A percentile compares a stretch with the other conserved stretches of the same genome.
phyloP scores from a whole-genome alignment of 1,139 yeast species.

The Hanseniaspora uvarum region DNA sequence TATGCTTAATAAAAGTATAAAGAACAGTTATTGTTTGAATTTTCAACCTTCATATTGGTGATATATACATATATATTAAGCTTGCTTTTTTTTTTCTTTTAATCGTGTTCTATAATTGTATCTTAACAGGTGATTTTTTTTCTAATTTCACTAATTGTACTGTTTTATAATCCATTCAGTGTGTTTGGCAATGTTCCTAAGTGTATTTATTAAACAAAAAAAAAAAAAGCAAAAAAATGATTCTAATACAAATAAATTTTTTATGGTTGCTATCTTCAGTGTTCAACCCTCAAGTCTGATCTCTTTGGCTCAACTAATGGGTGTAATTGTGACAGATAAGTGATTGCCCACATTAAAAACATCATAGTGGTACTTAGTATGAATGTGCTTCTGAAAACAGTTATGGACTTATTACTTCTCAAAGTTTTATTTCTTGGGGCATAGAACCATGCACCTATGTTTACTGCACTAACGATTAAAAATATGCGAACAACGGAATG shows the following conservation, averaged over 20 bases:
- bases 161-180: too few species aligned
- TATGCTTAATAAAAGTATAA: too few species aligned
- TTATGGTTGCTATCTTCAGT: slow-evolving; percentile 21
- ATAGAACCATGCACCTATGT: slow-evolving; percentile 48
- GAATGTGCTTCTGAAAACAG: slow-evolving; percentile 87
- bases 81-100: too few species aligned
- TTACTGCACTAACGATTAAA: slow-evolving; percentile 44
- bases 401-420: slow-evolving; percentile 22
- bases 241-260: background rate
- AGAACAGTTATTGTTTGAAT: background rate
- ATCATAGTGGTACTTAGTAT: slow-evolving; percentile 76
- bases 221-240: background rate
- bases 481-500: slow-evolving; percentile 66
- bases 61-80: too few species aligned
- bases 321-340: slow-evolving; percentile 63
- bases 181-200: too few species aligned
- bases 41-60: background rate
- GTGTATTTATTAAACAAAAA: background rate
- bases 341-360: slow-evolving; percentile 90
- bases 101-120: background rate
- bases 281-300: slow-evolving; percentile 71
- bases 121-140: background rate
- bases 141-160: too few species aligned
- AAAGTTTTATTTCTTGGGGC: slow-evolving; percentile 37
- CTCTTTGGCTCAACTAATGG: slow-evolving; percentile 76